A percentile compares a stretch with the other conserved stretches of the same genome.
Evolutionary conservation across 805 yeast species (phyloP).

Genomic region (Cyberlindnera mrakii): DNA sequence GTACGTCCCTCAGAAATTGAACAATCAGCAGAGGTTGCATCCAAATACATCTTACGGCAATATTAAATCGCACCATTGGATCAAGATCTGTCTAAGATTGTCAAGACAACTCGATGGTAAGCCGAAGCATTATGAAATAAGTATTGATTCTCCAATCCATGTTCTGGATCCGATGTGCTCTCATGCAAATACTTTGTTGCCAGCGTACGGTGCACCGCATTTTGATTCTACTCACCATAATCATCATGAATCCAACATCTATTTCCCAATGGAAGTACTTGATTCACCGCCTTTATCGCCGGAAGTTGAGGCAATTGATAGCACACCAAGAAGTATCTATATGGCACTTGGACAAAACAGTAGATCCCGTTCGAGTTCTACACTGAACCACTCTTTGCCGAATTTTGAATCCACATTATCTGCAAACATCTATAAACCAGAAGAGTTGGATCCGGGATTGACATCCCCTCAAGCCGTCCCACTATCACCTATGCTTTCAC

Average conservation of each 20-base stretch:
- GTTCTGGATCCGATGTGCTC: constrained; percentile 71
- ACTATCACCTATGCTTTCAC: constrained; percentile 41
- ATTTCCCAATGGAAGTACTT: constrained; percentile 33
- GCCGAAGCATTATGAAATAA: constrained; percentile 88
- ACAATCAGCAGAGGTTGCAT: constrained; percentile 53
- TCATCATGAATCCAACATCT: constrained; percentile 31
- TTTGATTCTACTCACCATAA: constrained; percentile 1
- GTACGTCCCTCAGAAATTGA: constrained; percentile 69
- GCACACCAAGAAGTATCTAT: constrained; percentile 16
- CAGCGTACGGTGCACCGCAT: constrained; percentile 49
- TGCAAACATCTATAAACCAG: constrained; percentile 53
- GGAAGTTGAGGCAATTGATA: constrained; percentile 42
- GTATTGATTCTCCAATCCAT: constrained; percentile 92
- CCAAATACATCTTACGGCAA: constrained; percentile 80
- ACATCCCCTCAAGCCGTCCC: constrained; percentile 66
- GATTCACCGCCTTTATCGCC: constrained; percentile 51
- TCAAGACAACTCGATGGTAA: constrained; percentile 62
- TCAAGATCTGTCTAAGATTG: constrained; percentile 78
- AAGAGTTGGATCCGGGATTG: constrained; percentile 33
- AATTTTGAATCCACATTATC: constrained; percentile 29
- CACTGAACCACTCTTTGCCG: constrained; percentile 27
- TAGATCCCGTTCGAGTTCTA: constrained; percentile 26
- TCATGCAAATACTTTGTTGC: constrained; percentile 72
- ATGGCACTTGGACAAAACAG: constrained; percentile 15
- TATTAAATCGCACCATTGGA: constrained; percentile 93